phyloP scores from a whole-genome alignment of 2,329 filamentous ascomycete genomes.

The Nigrospora sphaerica region DNA sequence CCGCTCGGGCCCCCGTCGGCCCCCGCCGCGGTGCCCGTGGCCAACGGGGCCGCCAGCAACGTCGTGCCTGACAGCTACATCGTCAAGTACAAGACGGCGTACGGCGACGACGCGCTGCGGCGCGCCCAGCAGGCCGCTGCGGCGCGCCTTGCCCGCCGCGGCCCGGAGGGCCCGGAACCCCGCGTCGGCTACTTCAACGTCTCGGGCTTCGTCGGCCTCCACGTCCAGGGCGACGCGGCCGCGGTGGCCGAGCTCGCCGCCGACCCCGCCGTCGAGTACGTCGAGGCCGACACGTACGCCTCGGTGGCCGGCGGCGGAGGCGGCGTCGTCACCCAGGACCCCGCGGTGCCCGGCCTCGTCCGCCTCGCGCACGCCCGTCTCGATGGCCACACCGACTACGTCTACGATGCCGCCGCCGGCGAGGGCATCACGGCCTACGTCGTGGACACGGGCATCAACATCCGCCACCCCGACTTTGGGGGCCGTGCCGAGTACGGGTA shows the following conservation, averaged over 20 bases:
- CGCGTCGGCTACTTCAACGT: not conserved
- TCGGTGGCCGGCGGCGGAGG: not conserved
- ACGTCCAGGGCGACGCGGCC: not conserved
- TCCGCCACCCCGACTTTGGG: constrained; percentile 30
- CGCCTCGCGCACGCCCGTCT: not conserved
- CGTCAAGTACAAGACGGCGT: not conserved
- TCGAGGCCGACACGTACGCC: constrained; percentile 1
- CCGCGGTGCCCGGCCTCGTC: not conserved
- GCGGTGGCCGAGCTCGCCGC: not conserved
- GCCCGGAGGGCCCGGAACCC: not conserved
- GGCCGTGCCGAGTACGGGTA: constrained; percentile 21
- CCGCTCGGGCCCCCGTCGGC: not conserved
- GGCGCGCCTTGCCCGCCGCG: not conserved
- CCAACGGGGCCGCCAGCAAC: not conserved
- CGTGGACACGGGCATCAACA: constrained; percentile 41
- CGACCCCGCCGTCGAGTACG: constrained; percentile 1
- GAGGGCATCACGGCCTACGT: constrained; percentile 36
- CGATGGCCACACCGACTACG: not conserved
- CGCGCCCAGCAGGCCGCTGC: not conserved
- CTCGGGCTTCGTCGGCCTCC: not conserved
- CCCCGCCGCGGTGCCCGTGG: not conserved
- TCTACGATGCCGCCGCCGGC: constrained; percentile 18
- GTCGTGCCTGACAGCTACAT: constrained; percentile 1
- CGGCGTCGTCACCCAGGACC: not conserved
- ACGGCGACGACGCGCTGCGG: not conserved